A percentile compares a stretch with the other conserved stretches of the same genome.
Evolutionary conservation across 2,329 filamentous ascomycete species (phyloP).

Genomic region (Diaporthe citrichinensis): DNA sequence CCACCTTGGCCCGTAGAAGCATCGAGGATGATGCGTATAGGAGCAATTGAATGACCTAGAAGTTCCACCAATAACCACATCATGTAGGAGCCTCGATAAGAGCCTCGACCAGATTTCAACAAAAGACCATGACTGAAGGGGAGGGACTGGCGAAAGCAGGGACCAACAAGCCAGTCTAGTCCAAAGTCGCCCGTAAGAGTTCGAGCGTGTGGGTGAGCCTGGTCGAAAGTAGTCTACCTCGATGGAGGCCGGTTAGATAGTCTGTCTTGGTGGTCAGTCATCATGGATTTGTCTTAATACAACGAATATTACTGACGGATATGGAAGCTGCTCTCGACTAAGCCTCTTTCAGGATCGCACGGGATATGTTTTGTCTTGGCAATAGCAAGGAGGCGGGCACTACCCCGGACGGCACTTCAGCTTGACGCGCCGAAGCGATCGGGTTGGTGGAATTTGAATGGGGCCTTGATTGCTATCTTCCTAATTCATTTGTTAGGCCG

Average conservation of each 20-base stretch:
- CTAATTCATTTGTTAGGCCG: slow-evolving; percentile 20
- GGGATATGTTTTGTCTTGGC: slow-evolving; percentile 29
- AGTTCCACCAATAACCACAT: slow-evolving; percentile 24
- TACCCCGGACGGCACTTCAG: slow-evolving; percentile 29
- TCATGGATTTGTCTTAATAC: slow-evolving; percentile 20
- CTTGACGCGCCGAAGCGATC: slow-evolving; percentile 15
- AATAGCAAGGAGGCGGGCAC: slow-evolving; percentile 1
- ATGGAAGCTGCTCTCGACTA: slow-evolving; percentile 7
- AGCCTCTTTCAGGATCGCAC: slow-evolving; percentile 26
- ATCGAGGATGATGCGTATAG: neutral
- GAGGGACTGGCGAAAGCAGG: neutral
- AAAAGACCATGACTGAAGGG: neutral
- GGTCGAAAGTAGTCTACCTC: neutral
- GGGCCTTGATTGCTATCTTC: slow-evolving; percentile 16
- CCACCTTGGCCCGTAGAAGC: neutral
- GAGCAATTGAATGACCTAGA: neutral
- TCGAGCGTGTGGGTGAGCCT: neutral
- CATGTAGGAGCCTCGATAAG: neutral
- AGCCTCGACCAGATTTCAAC: neutral
- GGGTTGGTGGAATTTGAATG: slow-evolving; percentile 21
- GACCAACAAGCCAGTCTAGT: neutral
- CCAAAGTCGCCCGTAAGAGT: neutral
- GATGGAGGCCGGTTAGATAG: neutral
- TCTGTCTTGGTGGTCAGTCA: neutral
- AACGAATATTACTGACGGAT: slow-evolving; percentile 7